Evolutionary conservation across 2,329 filamentous ascomycete genomes (phyloP), one percentile per base, ranked within the genome.

Genomic region (Knoxdaviesia proteae): DNA sequence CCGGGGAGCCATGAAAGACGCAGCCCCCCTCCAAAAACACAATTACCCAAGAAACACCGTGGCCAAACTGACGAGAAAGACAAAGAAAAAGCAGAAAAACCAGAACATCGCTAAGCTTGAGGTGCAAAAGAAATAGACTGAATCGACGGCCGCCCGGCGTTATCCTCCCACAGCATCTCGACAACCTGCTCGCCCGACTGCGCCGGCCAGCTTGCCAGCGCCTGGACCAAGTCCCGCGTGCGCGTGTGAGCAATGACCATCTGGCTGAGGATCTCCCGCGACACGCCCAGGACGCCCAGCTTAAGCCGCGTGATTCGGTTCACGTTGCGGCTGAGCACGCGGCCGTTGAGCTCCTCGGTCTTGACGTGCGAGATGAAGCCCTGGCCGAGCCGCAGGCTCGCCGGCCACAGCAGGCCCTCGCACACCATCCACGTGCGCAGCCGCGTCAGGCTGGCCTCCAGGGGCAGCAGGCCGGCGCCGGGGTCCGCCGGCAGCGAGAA

Each of bases 401-500:
- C 11, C 32, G 32, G 10, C 11, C 43, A n/a, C 32, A 45, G 42
- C 7, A 34, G 42, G n/a, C 42, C 39, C 31, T 33, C 35, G 29
- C 36, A 40, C 8, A 40, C 36, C 37, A 44, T 39, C 42, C 42
- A 46, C 8, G 45, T 46, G n/a, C 40, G 39, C 11, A 46, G 36
- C 10, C 20, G 31, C 32, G 42, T 40, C 3, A 41, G 42, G 11
- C 38, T 39, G 7, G 38, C 46, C 8, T 43, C 40, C 7, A 48
- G 39, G 7, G 47, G 43, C 9, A 47, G 38, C 46, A 49, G 45
- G 30, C 47, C 43, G 20, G 36, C 37, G 39, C 44, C 42, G 8
- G 47, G 44, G 20, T 49, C 44, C 11, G 42, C 38, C 5, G 41
- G 37, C 5, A 49, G 42, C 10, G 43, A 33, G 44, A 44, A 47